Percentiles rank a stretch among this genome's conserved stretches.
phyloP scores from a whole-genome alignment of 306 rosid genomes.

The Styphnolobium japonicum region DNA sequence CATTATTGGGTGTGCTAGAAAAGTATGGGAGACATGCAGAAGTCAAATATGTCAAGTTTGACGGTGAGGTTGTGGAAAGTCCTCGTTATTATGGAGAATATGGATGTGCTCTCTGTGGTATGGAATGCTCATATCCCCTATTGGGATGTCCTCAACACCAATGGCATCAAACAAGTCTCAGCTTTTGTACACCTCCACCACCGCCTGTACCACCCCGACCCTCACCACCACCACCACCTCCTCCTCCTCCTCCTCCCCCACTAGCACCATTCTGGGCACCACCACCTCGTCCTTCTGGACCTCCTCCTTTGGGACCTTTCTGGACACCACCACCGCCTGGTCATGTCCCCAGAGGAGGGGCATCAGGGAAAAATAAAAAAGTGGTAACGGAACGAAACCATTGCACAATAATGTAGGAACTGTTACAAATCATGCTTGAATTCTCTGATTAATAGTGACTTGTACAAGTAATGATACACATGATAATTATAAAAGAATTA shows the following conservation, averaged over 20 bases:
- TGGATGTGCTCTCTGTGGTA: constrained; percentile 14
- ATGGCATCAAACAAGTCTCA: neutral
- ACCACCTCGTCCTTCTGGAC: neutral
- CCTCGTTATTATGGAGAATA: neutral
- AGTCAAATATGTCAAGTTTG: constrained; percentile 32
- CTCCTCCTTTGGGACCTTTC: neutral
- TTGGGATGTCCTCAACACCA: constrained; percentile 18
- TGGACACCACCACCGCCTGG: neutral
- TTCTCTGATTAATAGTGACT: neutral
- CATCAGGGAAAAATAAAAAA: neutral
- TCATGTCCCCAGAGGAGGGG: neutral
- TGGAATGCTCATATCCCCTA: neutral
- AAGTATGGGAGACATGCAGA: constrained; percentile 40
- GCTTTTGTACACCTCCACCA: neutral
- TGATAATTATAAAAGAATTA: neutral
- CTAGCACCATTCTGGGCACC: neutral
- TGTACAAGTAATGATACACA: neutral
- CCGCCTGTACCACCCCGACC: neutral
- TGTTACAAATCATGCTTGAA: neutral
- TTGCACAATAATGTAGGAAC: constrained; percentile 24
- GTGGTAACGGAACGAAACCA: neutral
- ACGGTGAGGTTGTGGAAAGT: constrained; percentile 35
- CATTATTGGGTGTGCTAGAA: constrained; percentile 27
- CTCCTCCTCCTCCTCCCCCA: neutral
- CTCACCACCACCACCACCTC: neutral